Evolutionary conservation across 176 grass and related monocot species (phyloP).

Genomic region (Tillandsia leiboldiana): DNA sequence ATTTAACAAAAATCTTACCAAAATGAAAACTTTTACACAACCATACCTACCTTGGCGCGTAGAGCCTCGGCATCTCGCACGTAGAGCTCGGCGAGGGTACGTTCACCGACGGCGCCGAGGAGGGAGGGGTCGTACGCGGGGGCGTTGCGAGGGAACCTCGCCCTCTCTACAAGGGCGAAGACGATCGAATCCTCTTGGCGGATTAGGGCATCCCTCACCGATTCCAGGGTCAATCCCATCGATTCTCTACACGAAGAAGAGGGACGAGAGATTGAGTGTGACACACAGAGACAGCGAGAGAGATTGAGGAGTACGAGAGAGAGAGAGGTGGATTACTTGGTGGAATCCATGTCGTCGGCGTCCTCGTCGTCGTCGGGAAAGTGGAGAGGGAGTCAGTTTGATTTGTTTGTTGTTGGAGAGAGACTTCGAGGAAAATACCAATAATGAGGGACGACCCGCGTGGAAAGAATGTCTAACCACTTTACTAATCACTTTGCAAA

Average conservation of each 20-base stretch:
- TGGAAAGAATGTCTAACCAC: too few species aligned
- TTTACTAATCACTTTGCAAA: too few species aligned
- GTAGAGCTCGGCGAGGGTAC: conserved; percentile 52
- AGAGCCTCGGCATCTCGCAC: conserved; percentile 51
- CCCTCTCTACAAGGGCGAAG: conserved; percentile 76
- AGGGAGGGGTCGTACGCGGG: conserved; percentile 35
- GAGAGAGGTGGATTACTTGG: background rate
- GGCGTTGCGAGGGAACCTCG: conserved; percentile 57
- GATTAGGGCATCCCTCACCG: conserved; percentile 67
- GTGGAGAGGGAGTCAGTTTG: background rate
- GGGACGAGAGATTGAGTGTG: background rate
- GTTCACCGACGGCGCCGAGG: conserved; percentile 4
- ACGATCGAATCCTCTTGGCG: conserved; percentile 88
- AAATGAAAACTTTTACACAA: too few species aligned
- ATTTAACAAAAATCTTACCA: too few species aligned
- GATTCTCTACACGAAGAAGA: background rate
- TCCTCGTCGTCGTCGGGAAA: background rate
- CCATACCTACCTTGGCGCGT: conserved; percentile 41
- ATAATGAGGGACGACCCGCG: too few species aligned
- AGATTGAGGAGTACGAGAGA: background rate
- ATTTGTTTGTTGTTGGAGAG: background rate
- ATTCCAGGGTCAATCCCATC: conserved; percentile 33
- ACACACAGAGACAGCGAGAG: background rate
- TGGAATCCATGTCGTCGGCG: background rate
- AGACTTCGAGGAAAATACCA: too few species aligned